These are phyloP conservation scores for Boletus hoseneyae DNA, from an alignment of 1,284 basidiomycete genomes.

Conservation along the genomic window DNA sequence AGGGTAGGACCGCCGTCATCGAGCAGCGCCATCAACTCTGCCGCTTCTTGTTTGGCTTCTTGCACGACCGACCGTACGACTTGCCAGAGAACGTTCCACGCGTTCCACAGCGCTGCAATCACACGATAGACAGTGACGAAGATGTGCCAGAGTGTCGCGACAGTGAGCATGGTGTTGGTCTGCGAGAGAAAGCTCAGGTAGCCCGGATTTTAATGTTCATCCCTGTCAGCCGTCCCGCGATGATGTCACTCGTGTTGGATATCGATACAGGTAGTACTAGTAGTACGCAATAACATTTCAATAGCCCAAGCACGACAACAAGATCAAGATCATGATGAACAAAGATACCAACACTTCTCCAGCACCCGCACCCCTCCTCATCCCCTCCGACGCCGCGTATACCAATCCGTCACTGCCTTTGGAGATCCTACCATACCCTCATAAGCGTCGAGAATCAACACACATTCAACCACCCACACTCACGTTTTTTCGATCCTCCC, in stretches of 20 bases:
- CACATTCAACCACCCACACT: background rate
- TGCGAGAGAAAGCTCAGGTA: background rate
- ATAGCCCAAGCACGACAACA: too few relatives aligned
- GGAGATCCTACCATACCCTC: too few relatives aligned
- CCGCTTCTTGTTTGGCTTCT: slow-evolving; percentile 21
- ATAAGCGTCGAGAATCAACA: background rate
- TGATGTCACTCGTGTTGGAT: background rate
- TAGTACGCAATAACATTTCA: too few relatives aligned
- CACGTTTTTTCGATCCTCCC: slow-evolving; percentile 11
- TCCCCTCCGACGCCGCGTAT: background rate
- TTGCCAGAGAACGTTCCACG: slow-evolving; percentile 11
- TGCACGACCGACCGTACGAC: slow-evolving; percentile 9
- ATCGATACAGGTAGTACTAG: too few relatives aligned
- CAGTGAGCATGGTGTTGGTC: slow-evolving; percentile 10
- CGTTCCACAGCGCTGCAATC: slow-evolving; percentile 13
- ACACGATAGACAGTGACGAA: slow-evolving; percentile 9
- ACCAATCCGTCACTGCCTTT: slow-evolving; percentile 16
- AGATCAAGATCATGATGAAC: background rate
- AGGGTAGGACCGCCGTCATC: slow-evolving; percentile 3
- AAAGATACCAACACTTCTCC: background rate
- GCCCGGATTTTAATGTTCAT: slow-evolving; percentile 10
- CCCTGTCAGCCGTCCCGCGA: slow-evolving; percentile 2
- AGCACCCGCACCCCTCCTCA: background rate
- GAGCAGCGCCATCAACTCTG: slow-evolving; percentile 15
- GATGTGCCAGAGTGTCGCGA: background rate